These are phyloP conservation scores for Gaeumannomyces sp. DNA, from an alignment of 2,329 filamentous ascomycete species.

Conservation along the genomic window DNA sequence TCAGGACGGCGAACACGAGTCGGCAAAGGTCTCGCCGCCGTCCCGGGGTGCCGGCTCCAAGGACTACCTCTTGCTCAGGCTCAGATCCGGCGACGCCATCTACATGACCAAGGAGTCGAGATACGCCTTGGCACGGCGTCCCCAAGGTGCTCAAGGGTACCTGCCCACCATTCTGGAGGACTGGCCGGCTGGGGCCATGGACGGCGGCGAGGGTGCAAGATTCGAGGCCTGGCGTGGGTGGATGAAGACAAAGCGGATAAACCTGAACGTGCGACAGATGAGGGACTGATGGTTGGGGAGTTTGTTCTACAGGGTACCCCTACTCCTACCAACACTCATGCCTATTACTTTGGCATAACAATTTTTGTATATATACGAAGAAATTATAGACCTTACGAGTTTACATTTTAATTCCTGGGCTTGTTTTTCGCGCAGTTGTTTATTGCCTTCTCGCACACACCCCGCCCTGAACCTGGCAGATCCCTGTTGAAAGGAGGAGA, in stretches of 20 bases:
- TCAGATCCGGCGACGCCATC: conserved; percentile 81
- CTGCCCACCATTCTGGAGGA: conserved; percentile 66
- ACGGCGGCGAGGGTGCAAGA: conserved; percentile 29
- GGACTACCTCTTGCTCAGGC: conserved; percentile 53
- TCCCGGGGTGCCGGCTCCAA: conserved; percentile 27
- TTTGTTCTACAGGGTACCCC: too few species aligned
- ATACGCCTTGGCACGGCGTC: conserved; percentile 93
- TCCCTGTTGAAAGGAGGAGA: too few species aligned
- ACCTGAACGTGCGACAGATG: conserved; percentile 92
- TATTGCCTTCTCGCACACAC: too few species aligned
- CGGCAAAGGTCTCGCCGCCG: not conserved
- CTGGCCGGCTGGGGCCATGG: conserved; percentile 58
- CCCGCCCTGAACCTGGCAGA: too few species aligned
- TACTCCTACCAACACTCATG: too few species aligned
- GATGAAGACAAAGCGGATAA: conserved; percentile 84
- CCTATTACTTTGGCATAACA: too few species aligned
- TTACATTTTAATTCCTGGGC: too few species aligned
- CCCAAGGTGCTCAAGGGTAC: conserved; percentile 76
- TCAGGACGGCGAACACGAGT: conserved; percentile 14
- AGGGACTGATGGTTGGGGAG: conserved; percentile 37
- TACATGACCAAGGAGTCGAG: conserved; percentile 80
- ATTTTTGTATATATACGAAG: too few species aligned
- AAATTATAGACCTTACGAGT: too few species aligned
- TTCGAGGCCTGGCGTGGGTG: conserved; percentile 73
- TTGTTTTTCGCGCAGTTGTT: too few species aligned